Evolutionary conservation across 225 moss, liverwort and hornwort genomes (phyloP), one percentile per base, ranked within the genome.

Genomic region (Straminergon stramineum): DNA sequence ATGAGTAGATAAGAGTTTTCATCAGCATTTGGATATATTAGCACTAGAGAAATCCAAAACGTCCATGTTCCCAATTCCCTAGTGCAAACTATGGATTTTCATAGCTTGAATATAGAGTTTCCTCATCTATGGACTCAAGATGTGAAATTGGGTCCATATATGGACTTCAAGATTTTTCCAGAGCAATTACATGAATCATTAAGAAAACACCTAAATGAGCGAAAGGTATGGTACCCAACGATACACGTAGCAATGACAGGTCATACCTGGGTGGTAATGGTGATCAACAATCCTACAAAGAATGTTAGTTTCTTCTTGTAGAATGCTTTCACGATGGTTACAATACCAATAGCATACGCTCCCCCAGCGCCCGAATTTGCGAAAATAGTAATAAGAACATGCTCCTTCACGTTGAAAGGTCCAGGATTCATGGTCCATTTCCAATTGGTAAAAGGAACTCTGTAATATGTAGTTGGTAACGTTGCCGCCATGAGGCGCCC

Each of bases 371-470:
- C 94, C 26, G 95, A 92, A 86, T 93, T 95, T 21, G 95, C 95
- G 66, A 95, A 95, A 51, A 95, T 94, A 51, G 94, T 95, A 70
- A 95, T 95, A 53, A 95, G 95, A 82, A 95, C 94, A 88, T 94
- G 95, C 80, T 95, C 95, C 88, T 95, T 94, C 84, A 95, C 83
- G 80, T 90, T 94, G 75, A 95, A 95, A 82, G 94, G 94, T 66
- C 94, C 95, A 43, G 93, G 93, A 83, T 94, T 95, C 94, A 95
- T 92, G 63, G 94, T 91, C 92, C 93, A 95, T 79, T 91, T 92
- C 94, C 91, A 91, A 66, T 91, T 92, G 65, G 95, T 94, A 58
- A 92, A 94, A 74, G 94, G 94, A 87, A 94, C 83, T 67, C 79
- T 86, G 78, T 88, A 93, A 68, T 87, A 68, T 13, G 90, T 93